These are phyloP conservation scores for Allium fistulosum DNA, from an alignment of 106 monocot species.

Conservation along the genomic window DNA sequence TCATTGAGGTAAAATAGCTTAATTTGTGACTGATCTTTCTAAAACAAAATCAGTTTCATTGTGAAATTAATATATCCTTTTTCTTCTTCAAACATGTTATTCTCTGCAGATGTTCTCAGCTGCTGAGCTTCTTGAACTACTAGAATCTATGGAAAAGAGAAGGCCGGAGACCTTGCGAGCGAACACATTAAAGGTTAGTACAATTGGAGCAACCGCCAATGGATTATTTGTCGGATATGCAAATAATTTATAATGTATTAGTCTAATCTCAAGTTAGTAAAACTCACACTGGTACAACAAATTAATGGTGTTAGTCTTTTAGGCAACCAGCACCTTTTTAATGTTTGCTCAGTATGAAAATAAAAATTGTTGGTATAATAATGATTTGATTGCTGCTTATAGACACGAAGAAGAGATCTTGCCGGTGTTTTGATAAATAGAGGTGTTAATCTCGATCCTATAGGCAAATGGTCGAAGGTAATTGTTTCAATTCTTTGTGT, in stretches of 20 bases:
- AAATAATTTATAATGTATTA: too few species aligned
- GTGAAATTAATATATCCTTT: not conserved
- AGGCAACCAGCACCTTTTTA: too few species aligned
- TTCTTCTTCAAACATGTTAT: not conserved
- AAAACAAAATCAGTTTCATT: slow-evolving; percentile 6
- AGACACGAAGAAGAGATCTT: slow-evolving; percentile 93
- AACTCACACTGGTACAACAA: too few species aligned
- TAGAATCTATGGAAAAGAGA: slow-evolving; percentile 80
- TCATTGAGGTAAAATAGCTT: slow-evolving; percentile 57
- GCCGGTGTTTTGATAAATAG: slow-evolving; percentile 74
- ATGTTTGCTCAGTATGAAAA: too few species aligned
- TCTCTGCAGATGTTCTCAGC: slow-evolving; percentile 65
- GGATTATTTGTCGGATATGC: too few species aligned
- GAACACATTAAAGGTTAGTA: slow-evolving; percentile 86
- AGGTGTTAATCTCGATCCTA: slow-evolving; percentile 79
- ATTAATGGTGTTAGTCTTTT: too few species aligned
- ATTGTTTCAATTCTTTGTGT: too few species aligned
- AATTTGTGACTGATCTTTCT: not conserved
- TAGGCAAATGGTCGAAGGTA: slow-evolving; percentile 99
- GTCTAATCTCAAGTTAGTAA: too few species aligned
- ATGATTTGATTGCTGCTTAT: slow-evolving; percentile 4
- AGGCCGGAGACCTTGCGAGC: slow-evolving; percentile 75
- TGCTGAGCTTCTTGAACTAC: slow-evolving; percentile 73
- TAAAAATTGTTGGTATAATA: too few species aligned
- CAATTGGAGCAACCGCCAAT: too few species aligned